Conservation (phyloP, 1,284 basidiomycete genomes). For the Hemileia vastatrix region DNA sequence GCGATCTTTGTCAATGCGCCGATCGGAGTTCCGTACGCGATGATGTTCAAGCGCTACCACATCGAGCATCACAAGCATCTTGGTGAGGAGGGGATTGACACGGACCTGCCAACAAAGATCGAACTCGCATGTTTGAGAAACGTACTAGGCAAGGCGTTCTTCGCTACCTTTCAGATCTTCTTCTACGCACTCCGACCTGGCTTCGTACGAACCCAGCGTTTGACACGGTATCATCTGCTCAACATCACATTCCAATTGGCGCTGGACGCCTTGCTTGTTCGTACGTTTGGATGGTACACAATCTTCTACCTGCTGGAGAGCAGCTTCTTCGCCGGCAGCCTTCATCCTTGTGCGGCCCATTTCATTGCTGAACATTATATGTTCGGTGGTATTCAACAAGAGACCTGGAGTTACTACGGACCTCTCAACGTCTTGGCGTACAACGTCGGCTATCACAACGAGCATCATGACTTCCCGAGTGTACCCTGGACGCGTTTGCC, state of each 20-base stretch:
- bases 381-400: slow-evolving; percentile 53
- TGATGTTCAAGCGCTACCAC: slow-evolving; percentile 92
- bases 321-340: slow-evolving; percentile 85
- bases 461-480: slow-evolving; percentile 98
- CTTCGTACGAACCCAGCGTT: slow-evolving; percentile 73
- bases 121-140: slow-evolving; percentile 83
- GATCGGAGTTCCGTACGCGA: slow-evolving; percentile 87
- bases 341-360: slow-evolving; percentile 90
- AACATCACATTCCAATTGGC: slow-evolving; percentile 63
- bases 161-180: slow-evolving; percentile 93
- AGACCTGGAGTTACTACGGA: slow-evolving; percentile 95
- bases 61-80: slow-evolving; percentile 87
- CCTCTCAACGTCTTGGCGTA: slow-evolving; percentile 83
- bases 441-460: no score
- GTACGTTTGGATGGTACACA: slow-evolving; percentile 54
- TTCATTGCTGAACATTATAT: slow-evolving; percentile 72
- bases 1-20: slow-evolving; percentile 85
- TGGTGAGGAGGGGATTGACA: slow-evolving; percentile 89
- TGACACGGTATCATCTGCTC: slow-evolving; percentile 71
- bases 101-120: slow-evolving; percentile 76
- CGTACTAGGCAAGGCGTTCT: slow-evolving; percentile 93
- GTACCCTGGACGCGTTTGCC: slow-evolving; percentile 92
- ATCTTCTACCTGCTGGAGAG: slow-evolving; percentile 73
- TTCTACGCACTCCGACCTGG: slow-evolving; percentile 95
- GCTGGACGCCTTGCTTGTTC: slow-evolving; percentile 64